Percentiles rank a stretch among this genome's conserved stretches.
Conservation (phyloP, 805 yeast species). For the Ascoidea asiatica region DNA sequence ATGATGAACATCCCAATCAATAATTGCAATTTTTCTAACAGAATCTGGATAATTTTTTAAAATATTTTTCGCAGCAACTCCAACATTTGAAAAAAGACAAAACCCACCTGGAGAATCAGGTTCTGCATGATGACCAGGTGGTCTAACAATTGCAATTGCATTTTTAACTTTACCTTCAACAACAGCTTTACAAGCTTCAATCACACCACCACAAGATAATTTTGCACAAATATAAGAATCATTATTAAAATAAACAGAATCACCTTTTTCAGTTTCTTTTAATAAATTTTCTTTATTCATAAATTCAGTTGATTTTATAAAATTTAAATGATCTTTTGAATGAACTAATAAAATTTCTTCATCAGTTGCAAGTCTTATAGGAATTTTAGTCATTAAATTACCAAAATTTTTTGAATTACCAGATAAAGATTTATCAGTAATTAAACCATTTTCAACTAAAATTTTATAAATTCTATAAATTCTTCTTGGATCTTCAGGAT, state of each 20-base stretch:
- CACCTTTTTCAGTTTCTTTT: constrained; percentile 81
- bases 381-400: constrained; percentile 75
- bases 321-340: constrained; percentile 64
- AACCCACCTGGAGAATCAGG: constrained; percentile 97
- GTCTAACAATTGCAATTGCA: constrained; percentile 88
- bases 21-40: constrained; percentile 65
- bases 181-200: constrained; percentile 92
- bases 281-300: constrained; percentile 70
- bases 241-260: constrained; percentile 88
- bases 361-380: constrained; percentile 76
- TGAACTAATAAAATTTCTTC: constrained; percentile 86
- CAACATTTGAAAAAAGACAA: constrained; percentile 90
- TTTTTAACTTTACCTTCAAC: constrained; percentile 87
- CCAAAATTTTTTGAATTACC: constrained; percentile 63
- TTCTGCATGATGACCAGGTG: constrained; percentile 99
- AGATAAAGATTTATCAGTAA: constrained; percentile 62
- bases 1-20: constrained; percentile 99
- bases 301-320: constrained; percentile 57
- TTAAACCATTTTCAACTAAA: constrained; percentile 86
- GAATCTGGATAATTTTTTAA: constrained; percentile 77
- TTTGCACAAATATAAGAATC: constrained; percentile 82
- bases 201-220: constrained; percentile 91
- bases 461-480: constrained; percentile 88
- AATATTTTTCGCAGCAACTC: constrained; percentile 87
- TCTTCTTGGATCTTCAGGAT: constrained; percentile 97